Percentiles rank a stretch among this genome's conserved stretches.
These are phyloP conservation scores for Rosa chinensis DNA, from an alignment of 306 rosid species.

Conservation along the genomic window DNA sequence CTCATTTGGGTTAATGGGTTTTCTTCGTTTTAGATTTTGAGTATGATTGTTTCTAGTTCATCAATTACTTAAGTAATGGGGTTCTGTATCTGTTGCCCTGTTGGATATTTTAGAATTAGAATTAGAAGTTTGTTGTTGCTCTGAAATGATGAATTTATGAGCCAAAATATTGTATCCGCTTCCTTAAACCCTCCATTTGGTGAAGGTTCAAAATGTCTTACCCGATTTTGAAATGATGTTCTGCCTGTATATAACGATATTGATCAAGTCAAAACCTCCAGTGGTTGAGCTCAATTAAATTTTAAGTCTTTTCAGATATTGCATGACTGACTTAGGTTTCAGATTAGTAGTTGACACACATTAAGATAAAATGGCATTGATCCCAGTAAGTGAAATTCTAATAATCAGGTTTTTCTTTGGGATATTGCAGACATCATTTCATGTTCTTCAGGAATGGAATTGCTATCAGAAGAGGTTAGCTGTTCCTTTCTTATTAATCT, in stretches of 20 bases:
- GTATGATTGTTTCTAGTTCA: not conserved
- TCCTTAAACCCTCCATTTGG: not conserved
- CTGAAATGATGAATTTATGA: not conserved
- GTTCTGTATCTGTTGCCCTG: not conserved
- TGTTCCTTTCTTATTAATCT: conserved; percentile 13
- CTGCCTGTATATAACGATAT: not conserved
- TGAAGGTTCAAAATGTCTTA: conserved; percentile 1
- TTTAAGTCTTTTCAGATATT: not conserved
- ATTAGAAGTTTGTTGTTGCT: not conserved
- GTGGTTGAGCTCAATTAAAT: not conserved
- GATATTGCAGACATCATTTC: conserved; percentile 58
- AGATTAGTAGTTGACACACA: not conserved
- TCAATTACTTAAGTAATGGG: not conserved
- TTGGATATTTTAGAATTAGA: not conserved
- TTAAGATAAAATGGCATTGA: not conserved
- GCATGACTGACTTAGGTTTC: not conserved
- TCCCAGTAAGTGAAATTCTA: conserved; percentile 7
- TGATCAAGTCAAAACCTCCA: not conserved
- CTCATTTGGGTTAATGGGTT: conserved; percentile 6
- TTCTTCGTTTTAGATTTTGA: not conserved
- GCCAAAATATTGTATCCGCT: not conserved
- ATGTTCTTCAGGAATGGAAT: conserved; percentile 67
- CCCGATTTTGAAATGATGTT: not conserved
- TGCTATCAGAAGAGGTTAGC: conserved; percentile 81
- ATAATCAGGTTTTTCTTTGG: conserved; percentile 22